Conservation (phyloP, 208 protist genomes). For the Acanthamoeba sp. region DNA sequence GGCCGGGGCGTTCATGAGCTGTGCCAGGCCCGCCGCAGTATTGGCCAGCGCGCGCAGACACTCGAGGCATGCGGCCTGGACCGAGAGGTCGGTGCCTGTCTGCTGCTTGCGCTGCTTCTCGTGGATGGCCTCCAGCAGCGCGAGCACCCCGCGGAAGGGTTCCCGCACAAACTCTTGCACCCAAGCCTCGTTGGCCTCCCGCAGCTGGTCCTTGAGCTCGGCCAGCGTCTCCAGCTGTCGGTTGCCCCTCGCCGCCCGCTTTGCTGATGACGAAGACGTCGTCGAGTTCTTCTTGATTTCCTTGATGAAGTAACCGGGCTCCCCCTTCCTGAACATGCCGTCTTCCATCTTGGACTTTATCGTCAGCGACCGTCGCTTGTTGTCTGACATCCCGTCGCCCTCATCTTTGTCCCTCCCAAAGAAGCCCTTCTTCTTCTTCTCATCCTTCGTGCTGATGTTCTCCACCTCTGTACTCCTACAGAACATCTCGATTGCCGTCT, state of each 20-base stretch:
- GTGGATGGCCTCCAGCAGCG: not conserved
- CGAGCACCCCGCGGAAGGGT: constrained; percentile 17
- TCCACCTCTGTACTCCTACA: not conserved
- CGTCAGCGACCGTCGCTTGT: constrained; percentile 14
- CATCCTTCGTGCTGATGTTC: not conserved
- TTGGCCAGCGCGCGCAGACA: constrained; percentile 43
- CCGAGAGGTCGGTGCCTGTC: constrained; percentile 26
- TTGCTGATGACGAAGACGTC: not conserved
- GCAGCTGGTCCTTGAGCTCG: constrained; percentile 51
- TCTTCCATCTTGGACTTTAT: not conserved
- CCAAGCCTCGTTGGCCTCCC: not conserved
- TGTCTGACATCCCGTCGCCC: not conserved
- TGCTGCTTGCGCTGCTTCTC: constrained; percentile 66
- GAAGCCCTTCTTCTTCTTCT: not conserved
- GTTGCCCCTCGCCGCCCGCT: not conserved
- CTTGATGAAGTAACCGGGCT: constrained; percentile 60
- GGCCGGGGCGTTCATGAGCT: constrained; percentile 16
- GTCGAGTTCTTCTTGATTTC: constrained; percentile 69
- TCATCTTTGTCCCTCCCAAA: not conserved
- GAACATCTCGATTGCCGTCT: constrained; percentile 14
- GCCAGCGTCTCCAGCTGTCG: constrained; percentile 7
- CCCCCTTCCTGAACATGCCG: not conserved
- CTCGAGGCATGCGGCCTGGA: constrained; percentile 51
- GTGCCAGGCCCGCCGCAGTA: not conserved
- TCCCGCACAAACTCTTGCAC: constrained; percentile 5